Evolutionary conservation across 2,329 filamentous ascomycete genomes (phyloP), one percentile per base, ranked within the genome.

Genomic region (Davidsoniella virescens): DNA sequence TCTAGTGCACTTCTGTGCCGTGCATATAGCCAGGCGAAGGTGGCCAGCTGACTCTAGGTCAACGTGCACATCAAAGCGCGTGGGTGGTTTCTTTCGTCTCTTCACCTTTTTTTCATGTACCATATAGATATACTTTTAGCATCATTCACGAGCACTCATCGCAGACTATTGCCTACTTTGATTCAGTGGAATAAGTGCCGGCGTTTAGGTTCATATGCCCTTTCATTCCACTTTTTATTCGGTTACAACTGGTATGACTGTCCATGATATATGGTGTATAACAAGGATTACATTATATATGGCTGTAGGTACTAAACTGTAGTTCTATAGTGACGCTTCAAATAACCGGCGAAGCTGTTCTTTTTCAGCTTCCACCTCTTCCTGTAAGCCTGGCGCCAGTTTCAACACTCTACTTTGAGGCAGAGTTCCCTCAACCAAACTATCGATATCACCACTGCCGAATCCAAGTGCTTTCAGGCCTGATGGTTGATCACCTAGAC

Each of bases 351-450:
- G 72, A 58, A 92, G 64, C 65, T 88, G 81, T 51, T 85, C 82
- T 62, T 74, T 78, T 64, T 90, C 84, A 44, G 71, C 69, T 58
- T 80, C 71, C 44, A 85, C 63, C 60, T 87, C 82, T 56, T 73
- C 75, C 38, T 76, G 78, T 59, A 98, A 64, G 23, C 76, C 87
- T 0, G 92, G 93, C 26, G 92, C 92, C 55, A 98, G 67, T 82
- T 88, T 92, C 60, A 98, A 64, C 50, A 98, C 93, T 56, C 92
- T 72, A 51, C 79, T 78, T 68, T 98, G 92, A 4, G 92, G 92
- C 54, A 98, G 80, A 0, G 92, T 98, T 1, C 92, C 93, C 65
- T 96, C 90, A 1, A 98, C 87, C 55, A 98, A 68, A 8, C 70
- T 77, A 55, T 93, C 86, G 16, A 98, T 70, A 67, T 96, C 78